Conservation (phyloP, 495 filamentous ascomycete species). For the Aspergillus hancockii region DNA sequence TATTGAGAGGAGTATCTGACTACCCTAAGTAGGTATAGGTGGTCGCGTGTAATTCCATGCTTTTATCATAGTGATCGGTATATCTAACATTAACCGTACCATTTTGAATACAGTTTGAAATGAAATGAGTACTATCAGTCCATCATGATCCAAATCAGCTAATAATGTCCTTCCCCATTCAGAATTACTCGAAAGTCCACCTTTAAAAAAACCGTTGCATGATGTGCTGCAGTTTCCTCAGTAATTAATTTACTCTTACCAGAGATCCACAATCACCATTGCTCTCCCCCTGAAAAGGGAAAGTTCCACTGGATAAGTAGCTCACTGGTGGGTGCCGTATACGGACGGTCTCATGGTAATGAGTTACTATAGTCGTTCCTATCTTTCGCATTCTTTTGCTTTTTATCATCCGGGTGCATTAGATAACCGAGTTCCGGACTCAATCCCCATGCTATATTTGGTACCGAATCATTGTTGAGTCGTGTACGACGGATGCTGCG, state of each 20-base stretch:
- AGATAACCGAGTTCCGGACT: not conserved
- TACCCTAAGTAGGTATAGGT: no score
- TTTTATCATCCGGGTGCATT: not conserved
- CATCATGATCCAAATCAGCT: slow-evolving; percentile 10
- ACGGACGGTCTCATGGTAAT: not conserved
- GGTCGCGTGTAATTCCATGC: not conserved
- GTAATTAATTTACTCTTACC: slow-evolving; percentile 10
- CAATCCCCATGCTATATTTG: not conserved
- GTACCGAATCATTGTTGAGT: not conserved
- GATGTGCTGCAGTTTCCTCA: slow-evolving; percentile 10
- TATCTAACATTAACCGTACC: not conserved
- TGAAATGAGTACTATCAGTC: slow-evolving; percentile 6
- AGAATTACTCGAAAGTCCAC: slow-evolving; percentile 13
- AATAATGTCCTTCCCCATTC: slow-evolving; percentile 14
- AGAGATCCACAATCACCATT: slow-evolving; percentile 12
- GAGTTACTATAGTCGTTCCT: not conserved
- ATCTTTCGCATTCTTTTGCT: not conserved
- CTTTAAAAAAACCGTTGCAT: slow-evolving; percentile 17
- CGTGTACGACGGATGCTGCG: not conserved
- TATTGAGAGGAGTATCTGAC: not conserved
- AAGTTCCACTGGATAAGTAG: not conserved
- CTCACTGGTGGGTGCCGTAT: not conserved
- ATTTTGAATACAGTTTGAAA: not conserved
- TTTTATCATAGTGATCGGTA: not conserved
- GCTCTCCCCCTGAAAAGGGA: not conserved